A percentile compares a stretch with the other conserved stretches of the same genome.
Conservation (phyloP, 1,284 basidiomycete genomes). For the Polyporus tsugae region DNA sequence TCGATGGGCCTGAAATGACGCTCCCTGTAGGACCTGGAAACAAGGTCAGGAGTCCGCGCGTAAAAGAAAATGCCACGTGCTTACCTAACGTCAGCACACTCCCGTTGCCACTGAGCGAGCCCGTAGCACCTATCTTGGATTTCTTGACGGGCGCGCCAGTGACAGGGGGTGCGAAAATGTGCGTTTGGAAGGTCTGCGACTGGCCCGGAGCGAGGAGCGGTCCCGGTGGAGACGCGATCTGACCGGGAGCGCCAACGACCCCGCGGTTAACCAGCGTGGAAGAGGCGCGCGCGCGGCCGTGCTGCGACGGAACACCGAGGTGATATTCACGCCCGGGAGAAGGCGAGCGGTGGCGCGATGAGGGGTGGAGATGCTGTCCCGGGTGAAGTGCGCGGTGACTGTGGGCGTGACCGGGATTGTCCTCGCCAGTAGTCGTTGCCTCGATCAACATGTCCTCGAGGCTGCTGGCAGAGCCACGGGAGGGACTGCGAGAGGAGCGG, state of each 20-base stretch:
- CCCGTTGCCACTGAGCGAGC: constrained; percentile 34
- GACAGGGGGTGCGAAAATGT: constrained; percentile 73
- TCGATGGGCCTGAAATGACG: constrained; percentile 40
- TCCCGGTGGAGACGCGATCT: constrained; percentile 34
- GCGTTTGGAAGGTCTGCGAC: constrained; percentile 63
- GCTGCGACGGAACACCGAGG: constrained; percentile 32
- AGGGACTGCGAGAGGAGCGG: constrained; percentile 39
- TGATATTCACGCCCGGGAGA: constrained; percentile 37
- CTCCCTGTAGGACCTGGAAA: constrained; percentile 37
- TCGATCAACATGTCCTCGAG: constrained; percentile 73
- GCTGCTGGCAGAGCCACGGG: constrained; percentile 44
- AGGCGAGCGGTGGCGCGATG: constrained; percentile 37
- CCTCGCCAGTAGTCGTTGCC: constrained; percentile 52
- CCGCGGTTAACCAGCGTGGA: constrained; percentile 26
- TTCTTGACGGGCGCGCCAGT: constrained; percentile 75
- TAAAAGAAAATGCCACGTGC: constrained; percentile 4
- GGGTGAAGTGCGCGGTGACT: constrained; percentile 32
- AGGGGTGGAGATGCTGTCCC: constrained; percentile 36
- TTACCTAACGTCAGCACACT: constrained; percentile 39
- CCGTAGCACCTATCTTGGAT: constrained; percentile 34
- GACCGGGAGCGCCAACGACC: constrained; percentile 14
- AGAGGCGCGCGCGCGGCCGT: constrained; percentile 34
- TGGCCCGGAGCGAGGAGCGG: constrained; percentile 49
- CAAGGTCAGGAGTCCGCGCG: background rate
- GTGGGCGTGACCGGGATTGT: constrained; percentile 31